phyloP scores from a whole-genome alignment of 139 green algal genomes.

The Ulvella scutata region DNA sequence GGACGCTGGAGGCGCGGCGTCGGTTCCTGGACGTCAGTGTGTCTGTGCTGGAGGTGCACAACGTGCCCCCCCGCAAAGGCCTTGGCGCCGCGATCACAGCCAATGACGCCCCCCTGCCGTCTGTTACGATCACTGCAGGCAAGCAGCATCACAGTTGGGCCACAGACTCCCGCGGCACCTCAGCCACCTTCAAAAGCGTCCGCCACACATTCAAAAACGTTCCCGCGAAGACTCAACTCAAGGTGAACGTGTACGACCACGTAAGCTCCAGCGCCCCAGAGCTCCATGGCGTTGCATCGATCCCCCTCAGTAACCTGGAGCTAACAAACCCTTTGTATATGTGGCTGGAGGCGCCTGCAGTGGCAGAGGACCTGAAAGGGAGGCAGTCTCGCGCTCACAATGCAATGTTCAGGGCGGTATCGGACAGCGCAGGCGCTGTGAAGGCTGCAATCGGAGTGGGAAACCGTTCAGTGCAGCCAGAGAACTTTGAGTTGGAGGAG shows the following conservation, averaged over 20 bases:
- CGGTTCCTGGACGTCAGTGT: constrained; percentile 19
- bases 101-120: constrained; percentile 7
- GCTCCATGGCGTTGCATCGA: neutral
- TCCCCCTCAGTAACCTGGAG: neutral
- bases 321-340: constrained; percentile 42
- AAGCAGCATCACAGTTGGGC: neutral
- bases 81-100: constrained; percentile 7
- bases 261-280: neutral
- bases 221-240: constrained; percentile 14
- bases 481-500: neutral
- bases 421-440: neutral
- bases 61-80: constrained; percentile 13
- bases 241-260: constrained; percentile 10
- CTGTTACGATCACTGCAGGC: neutral
- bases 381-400: neutral
- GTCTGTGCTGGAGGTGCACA: constrained; percentile 24
- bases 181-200: constrained; percentile 21
- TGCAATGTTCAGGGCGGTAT: neutral
- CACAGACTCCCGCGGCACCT: constrained; percentile 2
- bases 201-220: constrained; percentile 17
- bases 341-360: constrained; percentile 41
- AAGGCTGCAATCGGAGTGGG: neutral
- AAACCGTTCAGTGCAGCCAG: neutral
- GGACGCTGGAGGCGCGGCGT: neutral
- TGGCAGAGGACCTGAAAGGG: neutral